Evolutionary conservation across 2,329 filamentous ascomycete species (phyloP), one percentile per base, ranked within the genome.

Genomic region (Trichophyton simii): DNA sequence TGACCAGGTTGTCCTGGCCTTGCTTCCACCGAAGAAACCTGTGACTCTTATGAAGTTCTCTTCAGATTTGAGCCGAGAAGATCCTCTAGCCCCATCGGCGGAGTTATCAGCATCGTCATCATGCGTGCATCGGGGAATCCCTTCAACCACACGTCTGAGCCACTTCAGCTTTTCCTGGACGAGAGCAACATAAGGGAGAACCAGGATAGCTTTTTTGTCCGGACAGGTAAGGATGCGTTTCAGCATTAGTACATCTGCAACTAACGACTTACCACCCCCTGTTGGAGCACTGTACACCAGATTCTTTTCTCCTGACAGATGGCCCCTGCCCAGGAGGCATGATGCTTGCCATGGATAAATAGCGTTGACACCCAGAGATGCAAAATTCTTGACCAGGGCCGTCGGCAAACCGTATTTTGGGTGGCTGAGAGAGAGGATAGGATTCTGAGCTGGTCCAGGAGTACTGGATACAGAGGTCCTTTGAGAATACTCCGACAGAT

Each of bases 281-380:
- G 88, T 91, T 0, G 88, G 88, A 6, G 88, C 88, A 50, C 85
- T 88, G 69, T 91, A 91, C n/a, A 91, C 85, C 8, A 91, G 77
- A 66, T 89, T 90, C 64, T 79, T 83, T 58, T 82, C 77, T 15
- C 87, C 87, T 4, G 76, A 72, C 11, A 91, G 76, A 18, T 90
- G 77, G 0, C 87, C 86, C 2, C 82, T 83, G 0, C 84, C 83
- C 60, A 87, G 77, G 6, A 91, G 77, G 68, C 88, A 91, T 62
- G 85, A 83, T 58, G 87, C 87, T 72, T 91, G 88, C 88, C 88
- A 91, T 1, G 86, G 85, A 67, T 91, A 91, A 63, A 91, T 91
- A 65, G 80, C 82, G 46, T 78, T 81, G 61, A 91, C 87, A n/a
- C 87, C 87, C 44, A 88, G 76, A 0, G 76, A 73, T 57, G 78